Percentiles rank a stretch among this genome's conserved stretches.
Evolutionary conservation across 306 rosid species (phyloP).

Genomic region (Vigna unguiculata): DNA sequence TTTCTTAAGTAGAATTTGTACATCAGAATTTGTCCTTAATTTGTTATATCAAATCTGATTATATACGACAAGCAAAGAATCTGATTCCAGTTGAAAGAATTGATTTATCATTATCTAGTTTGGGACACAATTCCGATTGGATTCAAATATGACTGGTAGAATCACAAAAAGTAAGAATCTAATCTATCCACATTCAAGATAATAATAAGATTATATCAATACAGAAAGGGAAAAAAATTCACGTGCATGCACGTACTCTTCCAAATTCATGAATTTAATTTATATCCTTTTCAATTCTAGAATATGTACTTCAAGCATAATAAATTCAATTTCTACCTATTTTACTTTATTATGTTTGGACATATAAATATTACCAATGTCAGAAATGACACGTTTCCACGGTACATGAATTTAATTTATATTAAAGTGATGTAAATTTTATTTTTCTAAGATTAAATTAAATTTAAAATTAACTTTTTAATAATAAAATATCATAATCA

Average conservation of each 20-base stretch:
- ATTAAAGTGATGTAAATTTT: too few relatives aligned
- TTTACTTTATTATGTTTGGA: too few relatives aligned
- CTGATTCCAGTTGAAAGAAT: neutral
- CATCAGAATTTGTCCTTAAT: neutral
- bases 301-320: neutral
- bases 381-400: too few relatives aligned
- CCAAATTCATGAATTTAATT: conserved; percentile 20
- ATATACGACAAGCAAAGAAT: neutral
- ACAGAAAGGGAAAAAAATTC: neutral
- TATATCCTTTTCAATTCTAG: neutral
- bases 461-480: too few relatives aligned
- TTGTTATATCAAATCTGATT: neutral
- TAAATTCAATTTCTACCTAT: neutral
- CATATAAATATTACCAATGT: too few relatives aligned
- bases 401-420: too few relatives aligned
- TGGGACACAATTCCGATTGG: neutral
- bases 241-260: neutral
- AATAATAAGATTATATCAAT: neutral
- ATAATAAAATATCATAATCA: too few relatives aligned
- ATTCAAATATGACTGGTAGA: conserved; percentile 23
- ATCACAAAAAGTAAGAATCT: neutral
- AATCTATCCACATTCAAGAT: neutral
- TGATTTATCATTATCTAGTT: neutral
- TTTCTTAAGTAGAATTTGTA: neutral
- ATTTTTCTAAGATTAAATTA: too few relatives aligned